phyloP scores from a whole-genome alignment of 1,284 basidiomycete species.

The Tilletia indica region DNA sequence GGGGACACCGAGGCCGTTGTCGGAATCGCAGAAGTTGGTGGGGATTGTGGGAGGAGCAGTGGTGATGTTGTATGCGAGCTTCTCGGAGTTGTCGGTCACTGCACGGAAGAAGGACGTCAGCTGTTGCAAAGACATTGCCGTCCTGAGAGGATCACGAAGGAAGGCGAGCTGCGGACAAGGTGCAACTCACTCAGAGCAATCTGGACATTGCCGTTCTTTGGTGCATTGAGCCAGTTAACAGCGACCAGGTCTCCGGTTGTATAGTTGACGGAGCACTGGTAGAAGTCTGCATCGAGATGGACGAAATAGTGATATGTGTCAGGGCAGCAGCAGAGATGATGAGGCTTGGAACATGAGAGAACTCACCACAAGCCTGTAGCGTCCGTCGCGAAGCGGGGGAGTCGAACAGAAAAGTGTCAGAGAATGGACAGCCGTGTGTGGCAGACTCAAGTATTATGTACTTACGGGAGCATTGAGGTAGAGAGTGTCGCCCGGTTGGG shows the following conservation, averaged over 20 bases:
- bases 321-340: too few relatives aligned
- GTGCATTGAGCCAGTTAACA: slow-evolving; percentile 14
- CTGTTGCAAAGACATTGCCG: neutral
- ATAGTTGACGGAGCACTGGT: slow-evolving; percentile 4
- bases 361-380: too few relatives aligned
- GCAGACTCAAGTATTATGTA: neutral
- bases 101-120: neutral
- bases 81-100: slow-evolving; percentile 1
- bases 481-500: neutral
- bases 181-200: neutral
- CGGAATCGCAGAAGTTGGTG: slow-evolving; percentile 8
- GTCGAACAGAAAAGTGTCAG: too few relatives aligned
- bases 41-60: neutral
- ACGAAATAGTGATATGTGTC: too few relatives aligned
- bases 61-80: slow-evolving; percentile 13
- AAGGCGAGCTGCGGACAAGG: neutral
- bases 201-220: slow-evolving; percentile 13
- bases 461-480: slow-evolving; percentile 1
- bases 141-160: too few relatives aligned
- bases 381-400: neutral
- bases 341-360: neutral
- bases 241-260: slow-evolving; percentile 8
- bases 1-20: slow-evolving; percentile 3
- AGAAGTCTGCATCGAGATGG: neutral
- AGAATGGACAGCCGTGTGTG: neutral